Percentiles rank a stretch among this genome's conserved stretches.
phyloP scores from a whole-genome alignment of 208 protist species.

The Crithidia acanthocephali region DNA sequence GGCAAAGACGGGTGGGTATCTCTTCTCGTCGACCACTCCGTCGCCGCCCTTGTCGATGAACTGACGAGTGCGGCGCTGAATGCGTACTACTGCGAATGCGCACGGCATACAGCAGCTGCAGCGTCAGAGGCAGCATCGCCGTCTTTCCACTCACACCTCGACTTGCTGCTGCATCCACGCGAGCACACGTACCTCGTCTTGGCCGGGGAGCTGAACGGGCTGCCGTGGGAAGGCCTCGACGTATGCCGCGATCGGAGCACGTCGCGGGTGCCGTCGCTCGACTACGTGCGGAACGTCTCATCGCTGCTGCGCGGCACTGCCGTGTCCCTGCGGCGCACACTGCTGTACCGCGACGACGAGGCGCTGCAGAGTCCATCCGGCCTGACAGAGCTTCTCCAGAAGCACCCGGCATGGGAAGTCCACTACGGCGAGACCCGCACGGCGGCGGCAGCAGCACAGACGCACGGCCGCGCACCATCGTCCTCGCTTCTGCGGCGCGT shows the following conservation, averaged over 20 bases:
- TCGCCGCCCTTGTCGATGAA: constrained; percentile 17
- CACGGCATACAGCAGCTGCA: not conserved
- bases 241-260: constrained; percentile 45
- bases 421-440: constrained; percentile 23
- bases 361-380: constrained; percentile 9
- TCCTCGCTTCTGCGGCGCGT: constrained; percentile 27
- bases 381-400: constrained; percentile 19
- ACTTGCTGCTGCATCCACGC: constrained; percentile 55
- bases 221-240: constrained; percentile 72
- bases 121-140: not conserved
- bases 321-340: constrained; percentile 17
- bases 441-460: constrained; percentile 8
- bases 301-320: not conserved
- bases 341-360: constrained; percentile 41
- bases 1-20: constrained; percentile 16
- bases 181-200: constrained; percentile 66
- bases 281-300: constrained; percentile 11
- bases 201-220: constrained; percentile 48
- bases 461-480: not conserved
- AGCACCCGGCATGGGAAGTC: constrained; percentile 32
- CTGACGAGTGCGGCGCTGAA: constrained; percentile 21
- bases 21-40: constrained; percentile 26
- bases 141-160: constrained; percentile 29
- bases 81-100: constrained; percentile 15
- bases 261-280: constrained; percentile 48